Evolutionary conservation across 257 asterid genomes (phyloP), one percentile per base, ranked within the genome.

Genomic region (Solanum rostratum): DNA sequence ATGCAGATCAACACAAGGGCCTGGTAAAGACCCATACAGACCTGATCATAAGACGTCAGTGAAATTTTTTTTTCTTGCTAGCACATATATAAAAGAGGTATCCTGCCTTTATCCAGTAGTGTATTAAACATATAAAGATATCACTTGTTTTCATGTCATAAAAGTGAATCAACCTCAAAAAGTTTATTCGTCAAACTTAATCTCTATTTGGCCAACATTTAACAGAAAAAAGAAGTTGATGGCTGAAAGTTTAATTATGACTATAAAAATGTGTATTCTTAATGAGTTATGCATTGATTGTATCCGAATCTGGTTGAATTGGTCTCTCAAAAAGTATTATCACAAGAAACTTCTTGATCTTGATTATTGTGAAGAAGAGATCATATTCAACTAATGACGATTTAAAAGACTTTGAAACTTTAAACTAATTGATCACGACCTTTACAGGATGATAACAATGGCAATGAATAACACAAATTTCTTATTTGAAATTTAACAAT

Each of bases 31-130:
- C 89, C 98, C 99, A 81, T 97, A 95, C 91, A 90, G 99, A 90
- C 99, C 99, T 8, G 98, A 95, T 86, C 99, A 97, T 90, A 95
- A 87, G 91, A 97, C 99, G 6, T 98, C 99, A 3, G 92, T 96
- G 39, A 89, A 90, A 85, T 95, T 93, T 86, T 95, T 96, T 91
- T 96, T 95, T 92, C 98, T 96, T 76, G 97, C 99, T 30, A 98
- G 99, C 62, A 95, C 99, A 85, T 96, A 96, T 88, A 96, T 98
- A 43, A 96, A 96, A 80, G 98, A 96, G 98, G 99, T 96, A 71
- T 45, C 20, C 39, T 81, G 43, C 57, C 60, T n/a, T 65, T 81
- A 16, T 39, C 84, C 41, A 13, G 2, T 37, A 55, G 9, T 27
- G 62, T 15, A 49, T 76, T 0, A 24, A 46, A 76, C 60, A 76